Conservation (phyloP, 1,139 yeast genomes). For the Hyphopichia burtonii region DNA sequence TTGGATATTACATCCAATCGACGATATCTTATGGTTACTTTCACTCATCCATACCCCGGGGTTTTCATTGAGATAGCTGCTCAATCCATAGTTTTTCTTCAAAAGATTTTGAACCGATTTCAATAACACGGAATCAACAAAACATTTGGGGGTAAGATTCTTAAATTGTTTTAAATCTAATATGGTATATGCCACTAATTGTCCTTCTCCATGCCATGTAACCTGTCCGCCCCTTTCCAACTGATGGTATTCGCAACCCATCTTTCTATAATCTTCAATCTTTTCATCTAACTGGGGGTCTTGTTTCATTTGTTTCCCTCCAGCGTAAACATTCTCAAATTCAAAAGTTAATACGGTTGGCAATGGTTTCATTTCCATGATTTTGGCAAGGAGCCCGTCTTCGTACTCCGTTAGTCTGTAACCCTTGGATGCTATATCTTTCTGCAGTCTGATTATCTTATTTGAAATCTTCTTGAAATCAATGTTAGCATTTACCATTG, state of each 20-base stretch:
- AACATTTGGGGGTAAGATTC: conserved; percentile 68
- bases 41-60: conserved; percentile 84
- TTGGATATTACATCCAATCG: conserved; percentile 85
- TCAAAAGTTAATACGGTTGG: conserved; percentile 77
- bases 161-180: conserved; percentile 66
- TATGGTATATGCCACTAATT: conserved; percentile 80
- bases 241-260: conserved; percentile 57
- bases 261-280: conserved; percentile 37
- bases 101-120: conserved; percentile 59
- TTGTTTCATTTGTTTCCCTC: conserved; percentile 75
- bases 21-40: conserved; percentile 67
- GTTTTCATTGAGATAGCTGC: conserved; percentile 53
- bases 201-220: conserved; percentile 97
- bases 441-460: conserved; percentile 42
- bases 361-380: conserved; percentile 53
- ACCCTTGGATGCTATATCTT: conserved; percentile 38
- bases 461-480: conserved; percentile 58
- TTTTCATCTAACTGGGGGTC: conserved; percentile 35
- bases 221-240: conserved; percentile 95
- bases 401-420: conserved; percentile 47
- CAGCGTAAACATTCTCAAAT: conserved; percentile 81
- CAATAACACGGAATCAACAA: conserved; percentile 68
- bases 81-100: conserved; percentile 41
- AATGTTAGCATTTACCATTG: conserved; percentile 58
- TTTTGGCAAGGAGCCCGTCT: conserved; percentile 38